Evolutionary conservation across 1,284 basidiomycete species (phyloP).

Genomic region (Rhodotorula sp.): DNA sequence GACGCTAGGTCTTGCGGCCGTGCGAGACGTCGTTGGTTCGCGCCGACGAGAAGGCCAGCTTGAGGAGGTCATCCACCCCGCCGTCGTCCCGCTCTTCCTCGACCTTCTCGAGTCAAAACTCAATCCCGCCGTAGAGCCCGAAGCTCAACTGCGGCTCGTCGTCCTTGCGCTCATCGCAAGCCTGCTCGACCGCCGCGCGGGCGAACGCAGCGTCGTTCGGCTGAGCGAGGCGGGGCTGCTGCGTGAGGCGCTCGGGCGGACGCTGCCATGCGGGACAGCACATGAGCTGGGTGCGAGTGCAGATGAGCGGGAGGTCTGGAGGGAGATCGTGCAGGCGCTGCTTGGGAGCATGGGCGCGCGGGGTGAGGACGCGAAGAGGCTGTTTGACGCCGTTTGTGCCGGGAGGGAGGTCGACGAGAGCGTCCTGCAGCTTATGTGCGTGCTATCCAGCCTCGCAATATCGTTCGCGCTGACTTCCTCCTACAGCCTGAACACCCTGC

Average conservation of each 20-base stretch:
- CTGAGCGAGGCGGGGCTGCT: slow-evolving; percentile 19
- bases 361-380: background rate
- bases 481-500: slow-evolving; percentile 13
- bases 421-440: slow-evolving; percentile 13
- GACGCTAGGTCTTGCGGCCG: background rate
- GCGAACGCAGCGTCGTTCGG: slow-evolving; percentile 3
- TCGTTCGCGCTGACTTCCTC: background rate
- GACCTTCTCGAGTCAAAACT: slow-evolving; percentile 3
- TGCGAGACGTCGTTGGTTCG: background rate
- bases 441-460: too few species aligned
- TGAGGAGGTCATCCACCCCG: slow-evolving; percentile 1
- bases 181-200: slow-evolving; percentile 2
- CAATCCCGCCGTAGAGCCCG: background rate
- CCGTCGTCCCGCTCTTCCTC: slow-evolving; percentile 12
- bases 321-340: background rate
- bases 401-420: slow-evolving; percentile 8
- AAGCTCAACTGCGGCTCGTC: background rate
- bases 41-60: background rate
- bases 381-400: slow-evolving; percentile 9
- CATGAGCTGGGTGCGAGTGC: background rate
- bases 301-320: slow-evolving; percentile 8
- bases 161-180: slow-evolving; percentile 7
- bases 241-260: slow-evolving; percentile 4
- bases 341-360: slow-evolving; percentile 18
- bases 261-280: background rate